Percentiles rank a stretch among this genome's conserved stretches.
phyloP scores from a whole-genome alignment of 305 asterid species.

The Euphrasia arctica region DNA sequence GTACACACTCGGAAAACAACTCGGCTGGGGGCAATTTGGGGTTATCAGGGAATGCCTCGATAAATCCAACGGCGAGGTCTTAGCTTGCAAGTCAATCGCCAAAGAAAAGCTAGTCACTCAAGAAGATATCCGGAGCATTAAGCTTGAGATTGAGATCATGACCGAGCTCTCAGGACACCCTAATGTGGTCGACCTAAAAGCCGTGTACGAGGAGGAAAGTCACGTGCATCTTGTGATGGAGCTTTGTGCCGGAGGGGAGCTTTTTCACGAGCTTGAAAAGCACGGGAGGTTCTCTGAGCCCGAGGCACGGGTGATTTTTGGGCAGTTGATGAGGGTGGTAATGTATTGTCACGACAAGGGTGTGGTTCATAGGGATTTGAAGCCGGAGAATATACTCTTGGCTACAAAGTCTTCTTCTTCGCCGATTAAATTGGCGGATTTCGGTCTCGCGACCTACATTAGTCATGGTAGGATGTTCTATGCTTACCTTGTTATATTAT shows the following conservation, averaged over 20 bases:
- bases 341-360: constrained; percentile 76
- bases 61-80: constrained; percentile 56
- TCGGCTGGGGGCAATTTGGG: constrained; percentile 88
- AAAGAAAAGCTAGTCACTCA: constrained; percentile 67
- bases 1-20: constrained; percentile 58
- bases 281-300: constrained; percentile 72
- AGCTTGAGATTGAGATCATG: constrained; percentile 84
- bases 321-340: constrained; percentile 69
- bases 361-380: constrained; percentile 73
- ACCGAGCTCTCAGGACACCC: constrained; percentile 84
- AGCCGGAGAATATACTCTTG: constrained; percentile 80
- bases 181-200: constrained; percentile 68
- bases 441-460: constrained; percentile 78
- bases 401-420: constrained; percentile 69
- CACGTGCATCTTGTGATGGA: constrained; percentile 84
- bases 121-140: constrained; percentile 69
- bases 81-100: constrained; percentile 82
- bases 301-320: constrained; percentile 57
- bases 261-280: constrained; percentile 69
- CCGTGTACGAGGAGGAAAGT: constrained; percentile 78
- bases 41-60: constrained; percentile 64
- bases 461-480: constrained; percentile 41
- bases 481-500: background rate
- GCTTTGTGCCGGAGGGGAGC: constrained; percentile 94
- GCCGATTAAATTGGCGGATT: constrained; percentile 78